These are phyloP conservation scores for Beauveria brongniartii DNA, from an alignment of 2,329 filamentous ascomycete genomes.

Conservation along the genomic window DNA sequence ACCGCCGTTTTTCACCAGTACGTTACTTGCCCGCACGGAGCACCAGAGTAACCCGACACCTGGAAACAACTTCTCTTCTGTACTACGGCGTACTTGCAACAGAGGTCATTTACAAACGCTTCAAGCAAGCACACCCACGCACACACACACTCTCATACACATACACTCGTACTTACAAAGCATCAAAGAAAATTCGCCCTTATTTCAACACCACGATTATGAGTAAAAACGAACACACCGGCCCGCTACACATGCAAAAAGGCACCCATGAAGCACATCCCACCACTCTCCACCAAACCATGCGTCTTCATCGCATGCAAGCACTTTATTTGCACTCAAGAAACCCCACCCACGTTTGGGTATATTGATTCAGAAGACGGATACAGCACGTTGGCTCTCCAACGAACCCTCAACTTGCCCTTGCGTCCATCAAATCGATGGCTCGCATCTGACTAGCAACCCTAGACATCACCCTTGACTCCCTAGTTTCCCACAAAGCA, in stretches of 20 bases:
- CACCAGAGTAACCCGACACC: not conserved
- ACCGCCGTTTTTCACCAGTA: too few species aligned
- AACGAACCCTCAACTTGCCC: not conserved
- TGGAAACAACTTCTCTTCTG: not conserved
- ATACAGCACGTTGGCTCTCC: not conserved
- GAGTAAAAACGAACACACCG: not conserved
- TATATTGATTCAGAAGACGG: not conserved
- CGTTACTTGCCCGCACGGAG: not conserved
- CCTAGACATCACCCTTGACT: slow-evolving; percentile 1
- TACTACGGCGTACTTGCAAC: not conserved
- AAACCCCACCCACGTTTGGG: not conserved
- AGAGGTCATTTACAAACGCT: not conserved
- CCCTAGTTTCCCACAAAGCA: not conserved
- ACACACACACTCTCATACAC: too few species aligned
- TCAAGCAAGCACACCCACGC: not conserved
- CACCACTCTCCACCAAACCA: not conserved
- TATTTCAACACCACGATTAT: not conserved
- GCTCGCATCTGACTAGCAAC: slow-evolving; percentile 2
- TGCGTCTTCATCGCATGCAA: slow-evolving; percentile 10
- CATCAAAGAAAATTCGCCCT: not conserved
- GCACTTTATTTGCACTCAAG: not conserved
- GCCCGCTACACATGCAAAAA: not conserved
- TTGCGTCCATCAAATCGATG: not conserved
- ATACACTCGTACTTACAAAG: not conserved
- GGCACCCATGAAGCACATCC: not conserved